Evolutionary conservation across 2,329 filamentous ascomycete species (phyloP).

Genomic region (Cladosporium sp.): DNA sequence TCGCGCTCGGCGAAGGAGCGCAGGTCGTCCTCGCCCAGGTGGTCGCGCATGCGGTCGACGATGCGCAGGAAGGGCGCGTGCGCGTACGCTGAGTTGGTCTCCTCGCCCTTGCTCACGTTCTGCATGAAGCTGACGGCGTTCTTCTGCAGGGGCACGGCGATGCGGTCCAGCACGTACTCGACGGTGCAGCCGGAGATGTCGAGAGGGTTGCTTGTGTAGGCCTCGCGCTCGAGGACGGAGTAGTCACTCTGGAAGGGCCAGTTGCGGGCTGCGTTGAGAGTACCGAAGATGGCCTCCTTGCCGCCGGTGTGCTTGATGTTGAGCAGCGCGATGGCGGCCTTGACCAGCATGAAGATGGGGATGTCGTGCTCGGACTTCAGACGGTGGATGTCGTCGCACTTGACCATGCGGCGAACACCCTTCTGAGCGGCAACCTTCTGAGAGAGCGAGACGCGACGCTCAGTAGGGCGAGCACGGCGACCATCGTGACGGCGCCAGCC

Average conservation of each 20-base stretch:
- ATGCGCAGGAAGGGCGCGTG: conserved; percentile 28
- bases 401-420: conserved; percentile 24
- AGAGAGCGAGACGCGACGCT: conserved; percentile 17
- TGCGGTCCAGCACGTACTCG: conserved; percentile 29
- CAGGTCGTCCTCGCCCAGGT: conserved; percentile 22
- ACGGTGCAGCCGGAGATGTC: conserved; percentile 31
- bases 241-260: conserved; percentile 30
- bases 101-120: conserved; percentile 27
- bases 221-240: conserved; percentile 22
- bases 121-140: conserved; percentile 26
- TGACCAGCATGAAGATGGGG: conserved; percentile 30
- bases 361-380: conserved; percentile 28
- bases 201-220: conserved; percentile 26
- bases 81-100: conserved; percentile 23
- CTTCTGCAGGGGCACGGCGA: conserved; percentile 22
- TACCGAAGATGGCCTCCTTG: conserved; percentile 29
- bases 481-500: conserved; percentile 25
- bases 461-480: conserved; percentile 20
- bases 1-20: conserved; percentile 26
- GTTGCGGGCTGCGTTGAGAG: conserved; percentile 28
- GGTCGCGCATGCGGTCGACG: conserved; percentile 25
- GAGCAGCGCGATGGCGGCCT: conserved; percentile 27
- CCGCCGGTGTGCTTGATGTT: conserved; percentile 26
- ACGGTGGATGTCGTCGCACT: conserved; percentile 22
- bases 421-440: conserved; percentile 25